Conservation (phyloP, 768 basidiomycete species). For the Coprinopsis strossmayeri region DNA sequence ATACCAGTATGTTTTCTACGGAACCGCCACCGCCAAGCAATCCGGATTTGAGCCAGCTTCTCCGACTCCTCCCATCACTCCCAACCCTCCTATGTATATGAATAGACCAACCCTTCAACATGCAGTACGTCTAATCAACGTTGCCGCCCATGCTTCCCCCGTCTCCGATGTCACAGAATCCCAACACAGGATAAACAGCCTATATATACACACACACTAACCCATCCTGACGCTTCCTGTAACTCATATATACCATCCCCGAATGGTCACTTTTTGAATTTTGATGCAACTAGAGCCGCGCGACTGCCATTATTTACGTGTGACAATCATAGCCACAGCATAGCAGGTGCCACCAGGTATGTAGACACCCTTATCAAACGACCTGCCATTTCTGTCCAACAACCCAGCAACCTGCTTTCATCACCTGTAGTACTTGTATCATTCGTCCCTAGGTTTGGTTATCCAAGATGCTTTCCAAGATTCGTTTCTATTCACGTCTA, state of each 20-base stretch:
- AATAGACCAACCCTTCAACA: not conserved
- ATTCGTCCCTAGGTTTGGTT: too few species aligned
- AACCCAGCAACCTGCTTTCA: conserved; percentile 1
- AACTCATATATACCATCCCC: not conserved
- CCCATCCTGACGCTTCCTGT: not conserved
- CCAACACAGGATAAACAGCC: too few species aligned
- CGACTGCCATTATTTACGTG: not conserved
- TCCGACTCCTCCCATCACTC: not conserved
- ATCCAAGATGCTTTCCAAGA: not conserved
- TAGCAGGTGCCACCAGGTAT: not conserved
- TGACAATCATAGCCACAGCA: not conserved
- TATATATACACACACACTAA: too few species aligned
- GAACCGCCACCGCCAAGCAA: conserved; percentile 1
- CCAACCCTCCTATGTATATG: not conserved
- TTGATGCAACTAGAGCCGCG: not conserved
- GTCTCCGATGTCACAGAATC: too few species aligned
- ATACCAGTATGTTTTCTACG: not conserved
- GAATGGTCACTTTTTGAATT: not conserved
- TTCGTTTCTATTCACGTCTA: not conserved
- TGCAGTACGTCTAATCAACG: not conserved
- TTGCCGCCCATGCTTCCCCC: too few species aligned
- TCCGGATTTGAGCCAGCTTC: not conserved
- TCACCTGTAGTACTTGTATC: not conserved
- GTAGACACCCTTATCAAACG: too few species aligned
- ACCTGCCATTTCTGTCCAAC: too few species aligned